These are phyloP conservation scores for Xylaria sp. DNA, from an alignment of 2,329 filamentous ascomycete genomes.

Conservation along the genomic window DNA sequence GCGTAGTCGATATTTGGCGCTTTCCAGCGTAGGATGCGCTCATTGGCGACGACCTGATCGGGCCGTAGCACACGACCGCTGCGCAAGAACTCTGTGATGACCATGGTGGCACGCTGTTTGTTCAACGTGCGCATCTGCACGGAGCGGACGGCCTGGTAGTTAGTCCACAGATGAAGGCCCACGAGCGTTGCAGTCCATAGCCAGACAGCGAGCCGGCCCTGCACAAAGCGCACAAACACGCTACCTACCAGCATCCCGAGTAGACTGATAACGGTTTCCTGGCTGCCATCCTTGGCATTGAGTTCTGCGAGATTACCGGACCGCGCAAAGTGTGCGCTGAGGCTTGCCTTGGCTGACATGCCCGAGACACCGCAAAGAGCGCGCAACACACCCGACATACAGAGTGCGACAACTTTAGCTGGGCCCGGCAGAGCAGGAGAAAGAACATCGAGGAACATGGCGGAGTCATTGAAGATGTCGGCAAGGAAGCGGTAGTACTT, in stretches of 20 bases:
- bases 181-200: conserved; percentile 76
- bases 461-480: conserved; percentile 87
- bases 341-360: conserved; percentile 86
- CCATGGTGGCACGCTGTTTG: conserved; percentile 82
- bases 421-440: conserved; percentile 71
- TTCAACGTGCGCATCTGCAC: conserved; percentile 89
- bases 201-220: conserved; percentile 78
- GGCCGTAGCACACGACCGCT: conserved; percentile 68
- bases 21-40: conserved; percentile 71
- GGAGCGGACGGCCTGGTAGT: conserved; percentile 84
- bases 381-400: conserved; percentile 61
- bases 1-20: conserved; percentile 56
- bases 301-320: conserved; percentile 90
- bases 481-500: conserved; percentile 89
- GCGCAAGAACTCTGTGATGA: conserved; percentile 70
- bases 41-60: conserved; percentile 69
- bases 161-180: conserved; percentile 80
- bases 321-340: conserved; percentile 91
- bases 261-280: conserved; percentile 92
- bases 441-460: conserved; percentile 85
- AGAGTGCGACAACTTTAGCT: conserved; percentile 61
- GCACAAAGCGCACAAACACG: conserved; percentile 79
- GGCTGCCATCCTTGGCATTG: conserved; percentile 89
- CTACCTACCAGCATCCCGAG: conserved; percentile 88
- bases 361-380: conserved; percentile 88